Percentiles rank a stretch among this genome's conserved stretches.
These are phyloP conservation scores for Panicum miliaceum DNA, from an alignment of 176 grass and related monocot genomes.

Conservation along the genomic window DNA sequence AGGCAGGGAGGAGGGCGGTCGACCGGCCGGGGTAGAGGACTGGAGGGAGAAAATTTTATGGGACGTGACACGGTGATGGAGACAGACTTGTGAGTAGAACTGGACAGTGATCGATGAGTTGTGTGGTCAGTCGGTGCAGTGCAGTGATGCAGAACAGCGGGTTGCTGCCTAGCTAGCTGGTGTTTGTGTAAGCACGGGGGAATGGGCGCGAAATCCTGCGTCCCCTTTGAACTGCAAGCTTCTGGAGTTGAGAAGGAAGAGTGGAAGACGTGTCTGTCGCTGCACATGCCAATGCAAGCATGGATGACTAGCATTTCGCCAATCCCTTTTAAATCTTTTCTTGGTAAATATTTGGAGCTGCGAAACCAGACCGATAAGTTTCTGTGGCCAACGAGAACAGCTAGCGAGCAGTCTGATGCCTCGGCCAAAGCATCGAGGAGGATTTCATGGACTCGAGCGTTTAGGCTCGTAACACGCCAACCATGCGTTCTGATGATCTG, in stretches of 20 bases:
- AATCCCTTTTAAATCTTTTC: neutral
- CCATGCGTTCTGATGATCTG: neutral
- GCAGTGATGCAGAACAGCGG: conserved; percentile 33
- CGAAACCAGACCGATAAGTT: conserved; percentile 7
- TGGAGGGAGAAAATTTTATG: conserved; percentile 20
- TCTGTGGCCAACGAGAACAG: conserved; percentile 4
- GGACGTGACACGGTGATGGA: conserved; percentile 53
- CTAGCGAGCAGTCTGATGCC: neutral
- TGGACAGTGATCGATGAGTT: conserved; percentile 33
- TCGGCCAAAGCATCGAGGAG: conserved; percentile 35
- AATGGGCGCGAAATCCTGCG: neutral
- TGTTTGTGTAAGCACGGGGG: conserved; percentile 8
- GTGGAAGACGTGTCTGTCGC: neutral
- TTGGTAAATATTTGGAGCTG: neutral
- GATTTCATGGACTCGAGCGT: conserved; percentile 20
- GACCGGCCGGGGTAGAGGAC: neutral
- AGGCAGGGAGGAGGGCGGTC: neutral
- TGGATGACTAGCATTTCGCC: neutral
- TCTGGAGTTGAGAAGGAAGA: neutral
- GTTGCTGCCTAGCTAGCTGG: no score
- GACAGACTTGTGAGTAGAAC: conserved; percentile 37
- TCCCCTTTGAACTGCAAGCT: conserved; percentile 24
- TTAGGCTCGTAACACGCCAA: conserved; percentile 17
- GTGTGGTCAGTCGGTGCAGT: conserved; percentile 26
- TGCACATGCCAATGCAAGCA: neutral